Base-by-base conservation (phyloP, 1,284 basidiomycete genomes). In the Cutaneotrichosporon cutaneum region DNA sequence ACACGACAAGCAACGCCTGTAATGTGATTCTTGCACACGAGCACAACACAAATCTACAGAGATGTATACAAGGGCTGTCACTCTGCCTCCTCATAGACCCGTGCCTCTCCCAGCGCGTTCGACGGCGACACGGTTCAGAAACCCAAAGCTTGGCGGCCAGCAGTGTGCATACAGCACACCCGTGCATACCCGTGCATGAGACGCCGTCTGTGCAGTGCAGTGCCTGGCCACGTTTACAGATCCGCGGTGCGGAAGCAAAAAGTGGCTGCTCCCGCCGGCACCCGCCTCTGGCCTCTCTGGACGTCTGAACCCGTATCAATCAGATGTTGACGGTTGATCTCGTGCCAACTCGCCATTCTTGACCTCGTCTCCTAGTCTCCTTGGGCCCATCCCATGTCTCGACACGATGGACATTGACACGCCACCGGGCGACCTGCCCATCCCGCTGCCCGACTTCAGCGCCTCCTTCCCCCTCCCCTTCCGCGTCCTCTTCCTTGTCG, bases 401-500 rank as follows among this genome's bases (percentile, higher is more conserved):
- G 21, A 1, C 33, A 47, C 16, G 24, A 58, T 58, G 56, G 56
- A 58, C 33, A 39, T 42, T 58, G 56, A 58, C 56, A 48, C 42
- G 32, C 47, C 47, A 16, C 13, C 7, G 18, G 56, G 56, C 47
- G 44, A 42, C 24, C 26, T 44, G 4, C 44, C 57, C 21, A 16
- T 61, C 63, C 65, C 47, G 54, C 72, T 81, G 26, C 80, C 80
- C 42, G 78, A 82, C 45, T 83, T 87, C 69, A 83, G 84, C 50
- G 81, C 84, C 26, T 80, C 82, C 10, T 90, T 91, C 72, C 91
- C 91, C 9, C 82, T 93, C 6, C 90, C 91, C 4, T 90, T 91
- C 76, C 87, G 91, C 63, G 88, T 90, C 33, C 83, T 92, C 60
- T 83, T 85, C 67, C 83, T 94, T 60, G 79, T 86, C 62, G 87